Conservation (phyloP, 2,329 filamentous ascomycete genomes). For the Xylaria hypoxylon region DNA sequence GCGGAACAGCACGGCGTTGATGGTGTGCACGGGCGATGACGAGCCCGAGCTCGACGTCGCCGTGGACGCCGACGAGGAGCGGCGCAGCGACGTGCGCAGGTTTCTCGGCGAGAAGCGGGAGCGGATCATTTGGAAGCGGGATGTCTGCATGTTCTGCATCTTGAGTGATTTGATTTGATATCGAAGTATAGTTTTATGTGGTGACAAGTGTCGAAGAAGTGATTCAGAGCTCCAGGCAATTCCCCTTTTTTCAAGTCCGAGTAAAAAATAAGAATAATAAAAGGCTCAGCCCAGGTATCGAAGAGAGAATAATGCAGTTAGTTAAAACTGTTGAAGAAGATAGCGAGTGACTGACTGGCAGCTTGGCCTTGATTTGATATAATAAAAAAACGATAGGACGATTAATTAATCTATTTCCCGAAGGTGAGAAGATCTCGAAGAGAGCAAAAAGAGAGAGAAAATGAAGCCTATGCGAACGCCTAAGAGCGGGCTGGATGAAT, state of each 20-base stretch:
- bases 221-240: too few species aligned
- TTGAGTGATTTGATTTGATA: slow-evolving; percentile 24
- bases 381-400: slow-evolving; percentile 34
- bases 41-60: slow-evolving; percentile 53
- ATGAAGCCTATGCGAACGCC: slow-evolving; percentile 15
- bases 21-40: slow-evolving; percentile 60
- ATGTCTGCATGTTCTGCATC: slow-evolving; percentile 57
- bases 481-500: slow-evolving; percentile 25
- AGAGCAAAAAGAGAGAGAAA: slow-evolving; percentile 29
- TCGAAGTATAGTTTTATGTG: too few species aligned
- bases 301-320: slow-evolving; percentile 37
- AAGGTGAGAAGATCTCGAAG: slow-evolving; percentile 39
- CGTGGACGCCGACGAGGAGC: slow-evolving; percentile 61
- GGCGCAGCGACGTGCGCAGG: slow-evolving; percentile 66
- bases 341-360: slow-evolving; percentile 47
- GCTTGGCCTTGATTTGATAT: slow-evolving; percentile 18
- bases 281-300: slow-evolving; percentile 50
- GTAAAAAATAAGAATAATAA: background rate
- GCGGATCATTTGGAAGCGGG: slow-evolving; percentile 63
- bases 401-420: slow-evolving; percentile 14
- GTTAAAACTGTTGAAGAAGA: slow-evolving; percentile 20
- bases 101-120: slow-evolving; percentile 62
- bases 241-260: too few species aligned
- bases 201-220: too few species aligned
- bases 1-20: slow-evolving; percentile 70